phyloP scores from a whole-genome alignment of 2,329 filamentous ascomycete genomes.

The Phaeomoniella chlamydospora region DNA sequence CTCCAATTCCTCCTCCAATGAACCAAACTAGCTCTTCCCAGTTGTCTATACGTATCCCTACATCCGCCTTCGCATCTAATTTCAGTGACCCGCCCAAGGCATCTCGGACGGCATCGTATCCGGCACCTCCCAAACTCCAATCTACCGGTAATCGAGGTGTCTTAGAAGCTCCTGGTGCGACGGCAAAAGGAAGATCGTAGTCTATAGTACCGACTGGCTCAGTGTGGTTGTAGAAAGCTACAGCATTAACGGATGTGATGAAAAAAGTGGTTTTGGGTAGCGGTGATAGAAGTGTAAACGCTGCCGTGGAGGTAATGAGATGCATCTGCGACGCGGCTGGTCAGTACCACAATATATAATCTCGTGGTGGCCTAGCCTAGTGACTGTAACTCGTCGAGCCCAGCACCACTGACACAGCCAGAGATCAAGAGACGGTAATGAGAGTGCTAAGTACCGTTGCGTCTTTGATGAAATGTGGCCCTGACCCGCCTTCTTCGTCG shows the following conservation, averaged over 20 bases:
- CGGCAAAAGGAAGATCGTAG: conserved; percentile 59
- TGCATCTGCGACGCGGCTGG: conserved; percentile 54
- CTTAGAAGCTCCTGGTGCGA: conserved; percentile 57
- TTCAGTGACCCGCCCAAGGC: conserved; percentile 70
- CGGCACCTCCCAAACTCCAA: conserved; percentile 62
- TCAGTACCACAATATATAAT: conserved; percentile 1
- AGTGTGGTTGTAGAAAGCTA: conserved; percentile 69
- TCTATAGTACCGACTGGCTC: conserved; percentile 64
- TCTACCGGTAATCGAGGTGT: conserved; percentile 70
- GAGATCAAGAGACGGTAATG: conserved; percentile 6
- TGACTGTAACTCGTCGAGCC: too few species aligned
- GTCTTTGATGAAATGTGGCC: conserved; percentile 62
- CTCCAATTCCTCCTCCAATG: conserved; percentile 54
- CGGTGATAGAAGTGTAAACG: conserved; percentile 71
- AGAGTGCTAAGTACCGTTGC: conserved; percentile 42
- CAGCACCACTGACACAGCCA: too few species aligned
- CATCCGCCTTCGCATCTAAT: conserved; percentile 62
- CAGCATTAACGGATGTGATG: conserved; percentile 69
- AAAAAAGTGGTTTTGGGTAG: conserved; percentile 58
- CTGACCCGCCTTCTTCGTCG: conserved; percentile 25
- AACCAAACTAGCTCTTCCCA: conserved; percentile 66
- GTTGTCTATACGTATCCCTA: conserved; percentile 58
- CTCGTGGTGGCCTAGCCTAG: neutral
- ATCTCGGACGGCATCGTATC: conserved; percentile 65
- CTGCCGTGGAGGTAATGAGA: conserved; percentile 70